These are phyloP conservation scores for Osmanthus fragrans DNA, from an alignment of 257 asterid species.

Conservation along the genomic window DNA sequence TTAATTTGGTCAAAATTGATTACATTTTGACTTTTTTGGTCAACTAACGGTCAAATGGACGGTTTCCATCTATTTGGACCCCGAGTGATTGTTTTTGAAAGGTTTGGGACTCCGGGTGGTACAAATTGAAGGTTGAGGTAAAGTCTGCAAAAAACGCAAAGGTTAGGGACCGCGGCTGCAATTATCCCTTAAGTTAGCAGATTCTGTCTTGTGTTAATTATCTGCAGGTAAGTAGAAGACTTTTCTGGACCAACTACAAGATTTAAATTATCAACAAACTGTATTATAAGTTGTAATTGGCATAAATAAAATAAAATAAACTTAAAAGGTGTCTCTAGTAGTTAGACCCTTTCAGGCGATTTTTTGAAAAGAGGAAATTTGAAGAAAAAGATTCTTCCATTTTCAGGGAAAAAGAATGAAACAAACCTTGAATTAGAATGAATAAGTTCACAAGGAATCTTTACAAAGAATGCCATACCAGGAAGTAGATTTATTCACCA, in stretches of 20 bases:
- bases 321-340: background rate
- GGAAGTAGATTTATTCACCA: background rate
- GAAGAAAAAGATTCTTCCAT: no score
- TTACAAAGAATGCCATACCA: background rate
- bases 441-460: background rate
- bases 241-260: no score
- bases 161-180: no score
- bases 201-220: background rate
- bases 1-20: no score
- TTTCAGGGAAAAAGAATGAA: background rate
- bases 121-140: no score
- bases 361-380: background rate
- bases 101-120: no score
- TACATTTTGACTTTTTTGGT: no score
- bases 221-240: background rate
- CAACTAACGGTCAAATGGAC: no score
- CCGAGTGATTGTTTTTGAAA: no score
- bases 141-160: no score
- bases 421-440: background rate
- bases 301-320: background rate
- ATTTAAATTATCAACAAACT: background rate
- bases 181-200: no score
- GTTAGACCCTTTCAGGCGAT: background rate
- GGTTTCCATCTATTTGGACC: no score
- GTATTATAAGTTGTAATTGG: background rate